Base-by-base conservation (phyloP, 2,329 filamentous ascomycete species). In the Diaporthe citriasiana region DNA sequence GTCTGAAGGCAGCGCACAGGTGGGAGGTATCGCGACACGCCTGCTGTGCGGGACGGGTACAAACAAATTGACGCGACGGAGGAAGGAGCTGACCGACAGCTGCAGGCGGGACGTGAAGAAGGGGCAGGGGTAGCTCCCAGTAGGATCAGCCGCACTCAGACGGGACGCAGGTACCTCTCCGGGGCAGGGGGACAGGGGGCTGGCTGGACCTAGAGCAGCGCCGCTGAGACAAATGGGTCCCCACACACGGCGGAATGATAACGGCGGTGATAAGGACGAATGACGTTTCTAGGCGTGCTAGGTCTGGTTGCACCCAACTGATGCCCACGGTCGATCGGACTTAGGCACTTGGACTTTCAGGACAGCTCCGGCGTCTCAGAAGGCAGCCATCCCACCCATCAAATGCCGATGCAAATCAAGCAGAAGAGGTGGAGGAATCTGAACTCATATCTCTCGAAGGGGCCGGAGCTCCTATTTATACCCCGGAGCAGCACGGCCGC, bases 391-490 rank as follows among this genome's bases (percentile, higher is more conserved):
- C 35, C 47, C 53, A 74, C 56, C 59, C 66, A 47, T 66, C 45
- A 66, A 66, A 69, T 50, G 22, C 42, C 53, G 33, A 51, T 38
- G 71, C 56, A 75, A 73, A 75, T 74, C 57, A 74, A 74, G 68
- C 55, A 70, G 73, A 55, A 72, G 74, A 72, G 72, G 72, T n/a
- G 65, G 72, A 50, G 74, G 51, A 68, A 68, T 68, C 33, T 47
- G 19, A 25, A 15, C n/a, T 22, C 56, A 40, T 45, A n/a, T 40
- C 17, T 45, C 10, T 45, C 74, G 77, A 68, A 75, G 71, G 76
- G 75, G 27, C 70, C 73, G 57, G 75, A 76, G 76, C 63, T 76
- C 76, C 77, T 83, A 81, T 84, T 83, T 84, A 84, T 84, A 83
- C 76, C 78, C 68, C 74, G 74, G 75, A 74, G 50, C 40, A 57